Base-by-base conservation (phyloP, 2,329 filamentous ascomycete genomes). In the Aspergillus costaricaensis region DNA sequence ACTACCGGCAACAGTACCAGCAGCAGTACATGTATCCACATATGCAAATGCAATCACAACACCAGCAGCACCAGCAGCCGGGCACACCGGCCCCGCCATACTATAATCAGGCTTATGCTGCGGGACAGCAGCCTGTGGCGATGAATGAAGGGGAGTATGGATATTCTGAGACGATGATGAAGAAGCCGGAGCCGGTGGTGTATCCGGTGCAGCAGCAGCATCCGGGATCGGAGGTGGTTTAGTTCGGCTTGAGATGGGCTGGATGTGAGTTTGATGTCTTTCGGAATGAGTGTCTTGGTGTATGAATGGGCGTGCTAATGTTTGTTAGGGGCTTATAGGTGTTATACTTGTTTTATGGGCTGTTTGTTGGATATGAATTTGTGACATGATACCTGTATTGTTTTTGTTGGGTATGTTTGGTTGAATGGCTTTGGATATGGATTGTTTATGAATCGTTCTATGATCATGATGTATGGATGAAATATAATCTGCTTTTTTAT, bases 241-340 rank as follows among this genome's bases (percentile, higher is more conserved):
- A 30, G 52, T 23, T 14, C 4, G 32, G 17, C 0, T n/a, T 9
- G 2, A 9, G 2, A 3, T n/a, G 32, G 50, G 17, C 8, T 30
- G 12, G 44, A 23, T 23, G 27, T 38, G 48, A 12, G 6, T 68
- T 68, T 61, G 32, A 9, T 21, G 41, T 43, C 2, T 8, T 8
- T 43, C 0, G 15, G 3, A 2, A 19, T 44, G 2, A 15, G 12
- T 12, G 19, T 23, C 10, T 19, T 23, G 14, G 4, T 12, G 17
- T 44, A 21, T 44, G n/a, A 17, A 12, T 10, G 8, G 8, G 12
- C 12, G 32, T 44, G 41, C 5, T 44, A 21, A 21, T 44, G 17
- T 43, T 19, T 10, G 7, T 43, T 43, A 15, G n/a, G 39, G 39
- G 32, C 12, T 43, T 43, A 19, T n/a, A 19, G n/a, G 39, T 9